Conservation (phyloP, 306 rosid species). For the Morella rubra region DNA sequence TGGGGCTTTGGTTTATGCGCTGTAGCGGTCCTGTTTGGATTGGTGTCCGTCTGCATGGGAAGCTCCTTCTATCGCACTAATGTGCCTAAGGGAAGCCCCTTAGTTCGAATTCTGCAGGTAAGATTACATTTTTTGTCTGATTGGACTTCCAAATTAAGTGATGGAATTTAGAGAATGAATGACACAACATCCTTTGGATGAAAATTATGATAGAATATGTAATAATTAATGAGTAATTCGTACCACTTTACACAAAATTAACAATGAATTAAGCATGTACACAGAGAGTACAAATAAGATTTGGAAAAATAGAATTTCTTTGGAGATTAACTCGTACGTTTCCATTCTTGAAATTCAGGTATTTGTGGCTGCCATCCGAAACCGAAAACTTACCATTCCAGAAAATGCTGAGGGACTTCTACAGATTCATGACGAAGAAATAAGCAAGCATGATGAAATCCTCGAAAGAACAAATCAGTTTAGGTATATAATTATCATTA, state of each 20-base stretch:
- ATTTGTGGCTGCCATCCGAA: constrained; percentile 49
- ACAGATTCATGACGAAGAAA: constrained; percentile 53
- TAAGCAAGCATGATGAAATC: constrained; percentile 38
- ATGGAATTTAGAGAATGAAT: too few species aligned
- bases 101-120: constrained; percentile 61
- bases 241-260: too few species aligned
- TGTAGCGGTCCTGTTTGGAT: constrained; percentile 35
- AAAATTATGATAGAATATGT: too few species aligned
- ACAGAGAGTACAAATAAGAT: background rate
- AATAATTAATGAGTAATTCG: too few species aligned
- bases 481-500: constrained; percentile 42
- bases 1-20: constrained; percentile 55
- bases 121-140: background rate
- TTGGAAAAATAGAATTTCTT: background rate
- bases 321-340: background rate
- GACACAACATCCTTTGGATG: too few species aligned
- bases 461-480: constrained; percentile 71
- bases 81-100: constrained; percentile 68
- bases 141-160: too few species aligned
- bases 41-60: constrained; percentile 49
- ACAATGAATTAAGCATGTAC: background rate
- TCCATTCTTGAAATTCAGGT: constrained; percentile 39
- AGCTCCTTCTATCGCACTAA: constrained; percentile 60
- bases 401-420: constrained; percentile 47
- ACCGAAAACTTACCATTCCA: constrained; percentile 59